These are phyloP conservation scores for Neurospora hispaniola DNA, from an alignment of 495 filamentous ascomycete species.

Conservation along the genomic window DNA sequence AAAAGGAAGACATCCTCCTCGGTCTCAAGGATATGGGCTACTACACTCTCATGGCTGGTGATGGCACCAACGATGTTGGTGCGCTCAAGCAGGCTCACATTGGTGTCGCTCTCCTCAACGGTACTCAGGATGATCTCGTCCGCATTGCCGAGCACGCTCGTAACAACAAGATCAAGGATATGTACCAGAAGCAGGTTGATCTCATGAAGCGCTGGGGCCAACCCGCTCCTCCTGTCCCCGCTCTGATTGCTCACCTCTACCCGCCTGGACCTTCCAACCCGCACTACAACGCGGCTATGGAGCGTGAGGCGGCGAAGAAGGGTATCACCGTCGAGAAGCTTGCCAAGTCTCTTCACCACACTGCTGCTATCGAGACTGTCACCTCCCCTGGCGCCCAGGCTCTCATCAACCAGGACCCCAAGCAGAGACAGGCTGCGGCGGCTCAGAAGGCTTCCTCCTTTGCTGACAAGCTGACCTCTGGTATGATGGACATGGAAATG, in stretches of 20 bases:
- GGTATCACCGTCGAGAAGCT: slow-evolving; percentile 40
- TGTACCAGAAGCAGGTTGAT: slow-evolving; percentile 89
- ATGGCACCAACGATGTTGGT: slow-evolving; percentile 97
- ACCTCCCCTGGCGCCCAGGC: slow-evolving; percentile 63
- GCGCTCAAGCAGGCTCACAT: slow-evolving; percentile 98
- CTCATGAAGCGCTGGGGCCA: slow-evolving; percentile 94
- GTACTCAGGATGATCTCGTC: slow-evolving; percentile 79
- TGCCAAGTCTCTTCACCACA: slow-evolving; percentile 28
- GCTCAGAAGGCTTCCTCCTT: slow-evolving; percentile 62
- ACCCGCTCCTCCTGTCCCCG: slow-evolving; percentile 76
- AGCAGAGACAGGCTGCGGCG: slow-evolving; percentile 52
- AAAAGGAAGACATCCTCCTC: slow-evolving; percentile 96
- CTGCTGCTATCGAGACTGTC: slow-evolving; percentile 46
- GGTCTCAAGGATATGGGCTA: slow-evolving; percentile 94
- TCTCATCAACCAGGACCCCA: slow-evolving; percentile 45
- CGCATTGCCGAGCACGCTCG: slow-evolving; percentile 88
- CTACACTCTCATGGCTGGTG: slow-evolving; percentile 96
- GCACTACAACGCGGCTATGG: slow-evolving; percentile 89
- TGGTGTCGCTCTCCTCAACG: slow-evolving; percentile 91
- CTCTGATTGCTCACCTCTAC: slow-evolving; percentile 87
- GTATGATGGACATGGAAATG: slow-evolving; percentile 84
- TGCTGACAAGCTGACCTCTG: slow-evolving; percentile 76
- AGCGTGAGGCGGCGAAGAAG: slow-evolving; percentile 69
- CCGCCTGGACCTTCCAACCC: slow-evolving; percentile 86
- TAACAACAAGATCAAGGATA: slow-evolving; percentile 92